Evolutionary conservation across 805 yeast species (phyloP), one percentile per base, ranked within the genome.

Genomic region (Barnettozyma vustinii): DNA sequence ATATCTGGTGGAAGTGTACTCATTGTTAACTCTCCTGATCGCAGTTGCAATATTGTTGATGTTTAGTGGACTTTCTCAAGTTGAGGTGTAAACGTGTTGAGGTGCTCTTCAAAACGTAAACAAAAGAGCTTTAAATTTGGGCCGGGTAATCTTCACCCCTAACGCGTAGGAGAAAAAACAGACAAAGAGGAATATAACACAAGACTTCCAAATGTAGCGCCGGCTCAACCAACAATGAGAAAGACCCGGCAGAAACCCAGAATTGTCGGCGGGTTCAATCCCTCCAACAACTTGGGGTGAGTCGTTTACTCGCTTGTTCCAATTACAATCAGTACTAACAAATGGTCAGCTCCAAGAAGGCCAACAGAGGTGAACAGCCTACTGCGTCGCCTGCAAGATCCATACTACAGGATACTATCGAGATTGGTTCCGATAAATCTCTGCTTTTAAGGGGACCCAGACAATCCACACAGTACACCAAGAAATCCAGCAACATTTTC

Each of bases 1-100:
- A 60, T 54, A 18, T 60, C 64, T 5, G 65, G 65, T 2, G 65
- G 65, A 7, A 61, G 44, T 4, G 58, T 60, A 43, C 61, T 58
- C 64, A 60, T 59, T 5, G 3, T 36, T 9, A 30, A 30, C 33
- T 30, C 33, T 26, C 33, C 33, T 9, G 16, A 10, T 26, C 13
- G 4, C 30, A 9, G 7, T 9, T 3, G 13, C 13, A 3, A 26
- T 26, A 26, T 5, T 26, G 13, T 26, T 10, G 30, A 26, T 26
- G 7, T 26, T 26, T 10, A 26, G 33, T 15, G 33, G 16, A 15
- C 16, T 30, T 3, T 3, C 16, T 30, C 33, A 30, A 15, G 5
- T 30, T 9, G 12, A 13, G 16, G 12, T 13, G 16, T 30, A 30
- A 30, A 30, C 16, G 33, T 30, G 33, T 13, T 15, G 33, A 15